Evolutionary conservation across 179 eudicot genomes (phyloP).

Genomic region (Vitellaria paradoxa): DNA sequence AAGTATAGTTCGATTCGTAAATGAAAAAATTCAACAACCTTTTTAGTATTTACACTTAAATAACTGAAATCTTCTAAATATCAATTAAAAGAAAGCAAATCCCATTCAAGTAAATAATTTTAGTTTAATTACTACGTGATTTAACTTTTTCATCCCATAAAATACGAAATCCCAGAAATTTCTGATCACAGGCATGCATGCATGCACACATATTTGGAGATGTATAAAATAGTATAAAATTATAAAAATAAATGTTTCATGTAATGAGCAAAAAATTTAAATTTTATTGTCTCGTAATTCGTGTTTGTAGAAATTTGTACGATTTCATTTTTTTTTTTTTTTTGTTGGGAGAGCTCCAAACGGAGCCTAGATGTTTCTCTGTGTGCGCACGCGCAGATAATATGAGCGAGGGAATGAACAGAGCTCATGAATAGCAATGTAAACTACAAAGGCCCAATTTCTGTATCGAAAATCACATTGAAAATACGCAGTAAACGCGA

Average conservation of each 20-base stretch:
- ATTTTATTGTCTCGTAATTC: too few species aligned
- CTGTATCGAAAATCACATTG: not conserved
- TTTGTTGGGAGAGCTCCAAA: too few species aligned
- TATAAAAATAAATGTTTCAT: too few species aligned
- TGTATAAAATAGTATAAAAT: too few species aligned
- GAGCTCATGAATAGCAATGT: not conserved
- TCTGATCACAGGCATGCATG: not conserved
- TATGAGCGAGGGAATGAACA: not conserved
- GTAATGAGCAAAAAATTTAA: too few species aligned
- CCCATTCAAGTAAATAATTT: not conserved
- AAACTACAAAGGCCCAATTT: not conserved
- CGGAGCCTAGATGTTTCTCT: too few species aligned
- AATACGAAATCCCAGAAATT: not conserved
- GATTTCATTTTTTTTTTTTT: too few species aligned
- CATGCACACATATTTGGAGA: not conserved
- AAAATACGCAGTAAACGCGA: not conserved
- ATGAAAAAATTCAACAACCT: not conserved
- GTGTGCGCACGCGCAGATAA: not conserved
- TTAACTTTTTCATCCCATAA: not conserved
- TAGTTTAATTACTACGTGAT: not conserved
- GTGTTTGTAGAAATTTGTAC: too few species aligned
- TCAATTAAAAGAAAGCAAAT: not conserved
- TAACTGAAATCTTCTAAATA: not conserved
- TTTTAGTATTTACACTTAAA: not conserved
- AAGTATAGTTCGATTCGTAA: not conserved